These are phyloP conservation scores for Kentomonas sorsogonicus DNA, from an alignment of 208 protist species.

Conservation along the genomic window DNA sequence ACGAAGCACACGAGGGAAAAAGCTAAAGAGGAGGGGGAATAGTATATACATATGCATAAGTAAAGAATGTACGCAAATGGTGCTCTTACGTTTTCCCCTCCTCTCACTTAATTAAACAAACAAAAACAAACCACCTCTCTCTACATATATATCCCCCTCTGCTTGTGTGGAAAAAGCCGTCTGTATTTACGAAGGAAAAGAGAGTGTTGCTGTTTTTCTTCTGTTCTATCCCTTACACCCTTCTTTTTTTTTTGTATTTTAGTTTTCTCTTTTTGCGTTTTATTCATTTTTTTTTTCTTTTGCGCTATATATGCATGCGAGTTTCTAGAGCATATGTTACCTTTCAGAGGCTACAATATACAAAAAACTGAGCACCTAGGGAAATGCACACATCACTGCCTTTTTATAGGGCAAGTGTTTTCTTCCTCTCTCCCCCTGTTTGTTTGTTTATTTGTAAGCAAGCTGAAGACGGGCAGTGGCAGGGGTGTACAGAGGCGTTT, in stretches of 20 bases:
- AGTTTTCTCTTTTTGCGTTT: slow-evolving; percentile 1
- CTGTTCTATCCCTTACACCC: too few relatives aligned
- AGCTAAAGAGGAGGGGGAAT: too few relatives aligned
- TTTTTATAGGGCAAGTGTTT: neutral
- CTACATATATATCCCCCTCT: too few relatives aligned
- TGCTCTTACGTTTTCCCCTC: slow-evolving; percentile 4
- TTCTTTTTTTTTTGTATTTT: slow-evolving; percentile 5
- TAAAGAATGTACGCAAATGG: too few relatives aligned
- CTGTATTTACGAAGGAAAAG: too few relatives aligned
- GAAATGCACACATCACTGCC: slow-evolving; percentile 1
- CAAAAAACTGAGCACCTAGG: neutral
- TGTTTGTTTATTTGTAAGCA: slow-evolving; percentile 3
- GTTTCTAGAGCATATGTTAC: neutral
- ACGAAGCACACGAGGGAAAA: slow-evolving; percentile 9
- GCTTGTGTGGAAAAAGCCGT: too few relatives aligned
- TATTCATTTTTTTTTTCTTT: neutral
- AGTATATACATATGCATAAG: neutral
- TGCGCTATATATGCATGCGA: neutral
- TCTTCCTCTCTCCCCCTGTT: neutral
- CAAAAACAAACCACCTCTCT: too few relatives aligned
- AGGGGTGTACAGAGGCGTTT: too few relatives aligned
- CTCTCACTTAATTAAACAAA: too few relatives aligned
- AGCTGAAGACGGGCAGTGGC: too few relatives aligned
- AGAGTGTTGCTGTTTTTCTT: too few relatives aligned
- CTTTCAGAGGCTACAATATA: neutral